Conservation (phyloP, 768 basidiomycete species). For the Leccinum subgranulosum region DNA sequence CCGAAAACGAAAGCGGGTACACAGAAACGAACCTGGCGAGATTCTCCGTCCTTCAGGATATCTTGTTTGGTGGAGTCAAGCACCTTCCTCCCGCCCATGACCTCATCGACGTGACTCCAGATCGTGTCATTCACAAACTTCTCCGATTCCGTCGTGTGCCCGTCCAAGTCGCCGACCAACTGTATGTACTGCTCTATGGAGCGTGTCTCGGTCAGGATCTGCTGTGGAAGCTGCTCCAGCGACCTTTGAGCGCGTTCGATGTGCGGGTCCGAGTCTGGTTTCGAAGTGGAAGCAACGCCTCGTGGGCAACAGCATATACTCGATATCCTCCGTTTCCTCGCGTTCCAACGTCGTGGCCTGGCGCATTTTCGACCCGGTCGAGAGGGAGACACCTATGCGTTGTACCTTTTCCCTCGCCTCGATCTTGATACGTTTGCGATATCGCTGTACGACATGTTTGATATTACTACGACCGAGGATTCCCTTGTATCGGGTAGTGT, state of each 20-base stretch:
- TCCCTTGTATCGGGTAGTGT: slow-evolving; percentile 60
- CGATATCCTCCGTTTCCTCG: neutral
- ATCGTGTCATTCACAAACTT: slow-evolving; percentile 19
- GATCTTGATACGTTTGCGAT: slow-evolving; percentile 31
- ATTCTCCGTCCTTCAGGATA: slow-evolving; percentile 41
- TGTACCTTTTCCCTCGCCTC: slow-evolving; percentile 15
- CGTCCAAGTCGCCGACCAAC: slow-evolving; percentile 22
- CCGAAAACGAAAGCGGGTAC: neutral
- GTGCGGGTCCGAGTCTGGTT: neutral
- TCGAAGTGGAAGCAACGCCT: slow-evolving; percentile 4
- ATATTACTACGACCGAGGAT: slow-evolving; percentile 47
- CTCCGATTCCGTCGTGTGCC: slow-evolving; percentile 5
- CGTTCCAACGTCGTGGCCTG: neutral
- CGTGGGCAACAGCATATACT: neutral
- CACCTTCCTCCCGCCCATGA: slow-evolving; percentile 33
- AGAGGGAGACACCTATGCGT: neutral
- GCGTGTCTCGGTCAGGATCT: slow-evolving; percentile 36
- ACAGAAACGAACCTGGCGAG: slow-evolving; percentile 38
- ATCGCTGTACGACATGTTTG: slow-evolving; percentile 44
- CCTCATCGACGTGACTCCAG: slow-evolving; percentile 39
- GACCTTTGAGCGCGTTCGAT: slow-evolving; percentile 23
- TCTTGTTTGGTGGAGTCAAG: slow-evolving; percentile 36
- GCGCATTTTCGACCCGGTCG: slow-evolving; percentile 1
- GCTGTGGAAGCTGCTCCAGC: slow-evolving; percentile 38
- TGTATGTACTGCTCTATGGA: slow-evolving; percentile 42